A percentile compares a stretch with the other conserved stretches of the same genome.
phyloP scores from a whole-genome alignment of 2,329 filamentous ascomycete genomes.

The Trichothecium roseum region DNA sequence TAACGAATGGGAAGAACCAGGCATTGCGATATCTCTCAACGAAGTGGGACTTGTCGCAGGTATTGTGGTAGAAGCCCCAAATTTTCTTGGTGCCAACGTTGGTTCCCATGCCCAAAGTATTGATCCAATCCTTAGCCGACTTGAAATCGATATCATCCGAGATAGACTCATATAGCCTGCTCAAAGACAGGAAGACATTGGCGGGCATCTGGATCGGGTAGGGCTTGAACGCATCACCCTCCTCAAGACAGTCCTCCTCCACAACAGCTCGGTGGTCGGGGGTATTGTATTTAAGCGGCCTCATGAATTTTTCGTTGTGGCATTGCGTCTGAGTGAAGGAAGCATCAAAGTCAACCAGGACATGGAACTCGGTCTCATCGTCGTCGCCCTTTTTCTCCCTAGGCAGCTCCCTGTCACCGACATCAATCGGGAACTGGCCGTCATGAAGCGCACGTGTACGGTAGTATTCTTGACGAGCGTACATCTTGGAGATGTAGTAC shows the following conservation, averaged over 20 bases:
- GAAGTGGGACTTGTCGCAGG: conserved; percentile 12
- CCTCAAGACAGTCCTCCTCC: conserved; percentile 5
- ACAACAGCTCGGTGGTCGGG: conserved; percentile 18
- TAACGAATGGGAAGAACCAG: conserved; percentile 12
- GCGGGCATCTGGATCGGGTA: conserved; percentile 13
- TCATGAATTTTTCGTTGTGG: conserved; percentile 34
- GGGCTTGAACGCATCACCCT: conserved; percentile 4
- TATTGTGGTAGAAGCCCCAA: conserved; percentile 14
- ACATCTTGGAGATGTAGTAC: conserved; percentile 31
- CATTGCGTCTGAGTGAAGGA: conserved; percentile 40
- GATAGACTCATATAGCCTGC: conserved; percentile 4
- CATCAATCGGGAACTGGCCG: no score
- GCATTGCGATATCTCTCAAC: conserved; percentile 8
- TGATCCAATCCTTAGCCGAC: conserved; percentile 7
- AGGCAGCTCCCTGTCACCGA: conserved; percentile 12
- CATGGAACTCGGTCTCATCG: conserved; percentile 20
- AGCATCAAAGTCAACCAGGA: conserved; percentile 14
- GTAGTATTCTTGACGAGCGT: conserved; percentile 29
- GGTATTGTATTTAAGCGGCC: conserved; percentile 28
- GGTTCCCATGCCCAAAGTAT: conserved; percentile 7
- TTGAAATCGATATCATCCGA: neutral
- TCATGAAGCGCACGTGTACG: conserved; percentile 9
- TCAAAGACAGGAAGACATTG: conserved; percentile 3
- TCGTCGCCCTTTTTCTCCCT: conserved; percentile 7
- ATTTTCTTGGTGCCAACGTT: conserved; percentile 13